Base-by-base conservation (phyloP, 805 yeast species). In the Sugiyamaella americana region DNA sequence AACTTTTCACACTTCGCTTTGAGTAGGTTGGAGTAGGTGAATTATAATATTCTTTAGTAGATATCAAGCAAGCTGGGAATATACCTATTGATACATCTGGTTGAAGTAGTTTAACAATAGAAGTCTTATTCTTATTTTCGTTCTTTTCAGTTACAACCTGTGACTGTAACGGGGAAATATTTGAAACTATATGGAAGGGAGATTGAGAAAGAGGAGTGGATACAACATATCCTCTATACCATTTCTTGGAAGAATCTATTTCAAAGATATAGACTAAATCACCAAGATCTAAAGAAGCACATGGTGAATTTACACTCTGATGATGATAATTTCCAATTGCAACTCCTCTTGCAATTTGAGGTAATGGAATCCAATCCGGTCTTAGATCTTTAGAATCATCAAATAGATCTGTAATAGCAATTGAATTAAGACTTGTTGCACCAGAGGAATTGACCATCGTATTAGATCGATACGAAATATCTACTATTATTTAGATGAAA, bases 141-240 rank as follows among this genome's bases (percentile, higher is more conserved):
- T n/a, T n/a, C n/a, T n/a, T n/a, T n/a, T n/a, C n/a, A n/a, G n/a
- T n/a, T n/a, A n/a, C n/a, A n/a, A n/a, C n/a, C n/a, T n/a, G n/a
- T n/a, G n/a, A n/a, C n/a, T n/a, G n/a, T n/a, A n/a, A n/a, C n/a
- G n/a, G n/a, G n/a, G n/a, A n/a, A n/a, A n/a, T n/a, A n/a, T n/a
- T n/a, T n/a, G n/a, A n/a, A n/a, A n/a, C n/a, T n/a, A n/a, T n/a
- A n/a, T n/a, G n/a, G n/a, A n/a, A n/a, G 8, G 32, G 32, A 53
- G 58, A 45, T 51, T 56, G 58, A 34, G 59, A 54, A 16, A 44
- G 34, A 6, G 94, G 89, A 49, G 79, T 74, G 34, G 82, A 68
- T 30, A 83, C 67, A 3, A 78, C 71, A 62, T 87, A 87, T 10
- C 88, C 95, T 55, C 95, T 72, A 20, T 80, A 87, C 95, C 95